These are phyloP conservation scores for Heimioporus sp. DNA, from an alignment of 768 basidiomycete species.

Conservation along the genomic window DNA sequence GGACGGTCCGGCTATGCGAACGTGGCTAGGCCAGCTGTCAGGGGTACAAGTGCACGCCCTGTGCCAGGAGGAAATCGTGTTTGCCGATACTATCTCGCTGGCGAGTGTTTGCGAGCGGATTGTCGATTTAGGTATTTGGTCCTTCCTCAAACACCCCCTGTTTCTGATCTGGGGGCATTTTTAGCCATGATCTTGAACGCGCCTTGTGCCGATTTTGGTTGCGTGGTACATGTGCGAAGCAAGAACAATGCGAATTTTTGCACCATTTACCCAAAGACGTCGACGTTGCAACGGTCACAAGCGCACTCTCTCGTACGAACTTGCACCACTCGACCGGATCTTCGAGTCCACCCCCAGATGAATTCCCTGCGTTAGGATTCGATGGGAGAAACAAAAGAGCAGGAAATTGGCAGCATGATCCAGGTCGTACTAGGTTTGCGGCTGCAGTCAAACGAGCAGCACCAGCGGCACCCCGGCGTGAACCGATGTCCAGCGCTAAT, in stretches of 20 bases:
- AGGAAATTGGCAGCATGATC: slow-evolving; percentile 59
- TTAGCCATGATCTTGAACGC: slow-evolving; percentile 90
- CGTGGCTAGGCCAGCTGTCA: slow-evolving; percentile 17
- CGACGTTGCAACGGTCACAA: slow-evolving; percentile 68
- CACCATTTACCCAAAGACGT: slow-evolving; percentile 88
- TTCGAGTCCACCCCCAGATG: slow-evolving; percentile 40
- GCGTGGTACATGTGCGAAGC: slow-evolving; percentile 94
- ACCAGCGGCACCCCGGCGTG: slow-evolving; percentile 47
- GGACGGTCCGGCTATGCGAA: slow-evolving; percentile 39
- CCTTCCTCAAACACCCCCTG: neutral
- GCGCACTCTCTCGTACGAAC: slow-evolving; percentile 65
- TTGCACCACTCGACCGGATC: slow-evolving; percentile 46
- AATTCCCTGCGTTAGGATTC: slow-evolving; percentile 69
- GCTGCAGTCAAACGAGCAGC: slow-evolving; percentile 78
- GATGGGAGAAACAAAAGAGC: slow-evolving; percentile 47
- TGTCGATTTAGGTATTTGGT: slow-evolving; percentile 89
- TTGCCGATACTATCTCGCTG: slow-evolving; percentile 94
- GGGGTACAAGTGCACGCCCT: slow-evolving; percentile 31
- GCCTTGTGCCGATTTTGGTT: slow-evolving; percentile 98
- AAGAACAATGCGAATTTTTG: slow-evolving; percentile 94
- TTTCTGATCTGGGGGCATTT: slow-evolving; percentile 14
- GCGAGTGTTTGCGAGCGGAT: slow-evolving; percentile 93
- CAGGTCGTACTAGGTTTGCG: slow-evolving; percentile 85
- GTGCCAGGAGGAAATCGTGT: slow-evolving; percentile 63
- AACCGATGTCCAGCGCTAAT: slow-evolving; percentile 47